Conservation (phyloP, 768 basidiomycete species). For the Serpula lacrymans region DNA sequence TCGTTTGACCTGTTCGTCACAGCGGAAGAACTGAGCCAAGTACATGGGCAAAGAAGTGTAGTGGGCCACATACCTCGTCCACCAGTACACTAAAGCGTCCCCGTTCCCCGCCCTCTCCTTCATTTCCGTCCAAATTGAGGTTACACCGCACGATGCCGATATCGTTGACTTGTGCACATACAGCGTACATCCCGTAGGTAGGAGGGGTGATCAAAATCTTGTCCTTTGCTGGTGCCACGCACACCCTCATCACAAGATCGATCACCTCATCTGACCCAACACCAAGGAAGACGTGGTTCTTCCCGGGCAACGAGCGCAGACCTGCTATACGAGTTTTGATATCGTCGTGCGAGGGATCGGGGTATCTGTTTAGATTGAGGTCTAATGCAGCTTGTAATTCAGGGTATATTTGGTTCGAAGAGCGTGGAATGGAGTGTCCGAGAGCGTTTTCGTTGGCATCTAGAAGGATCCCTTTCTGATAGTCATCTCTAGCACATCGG, state of each 20-base stretch:
- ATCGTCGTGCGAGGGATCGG: constrained; percentile 80
- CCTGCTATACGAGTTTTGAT: constrained; percentile 76
- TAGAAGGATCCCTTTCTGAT: constrained; percentile 83
- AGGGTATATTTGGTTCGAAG: constrained; percentile 24
- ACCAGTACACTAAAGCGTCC: constrained; percentile 75
- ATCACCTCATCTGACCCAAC: constrained; percentile 98
- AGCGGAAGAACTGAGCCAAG: constrained; percentile 3
- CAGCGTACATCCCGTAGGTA: constrained; percentile 97
- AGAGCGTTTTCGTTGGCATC: constrained; percentile 98
- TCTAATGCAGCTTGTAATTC: constrained; percentile 38
- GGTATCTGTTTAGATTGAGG: constrained; percentile 83
- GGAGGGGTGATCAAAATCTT: constrained; percentile 89
- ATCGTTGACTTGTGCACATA: constrained; percentile 95
- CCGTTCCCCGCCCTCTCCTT: constrained; percentile 70
- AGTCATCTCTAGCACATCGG: constrained; percentile 95
- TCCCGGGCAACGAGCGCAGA: constrained; percentile 63
- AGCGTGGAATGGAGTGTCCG: constrained; percentile 72
- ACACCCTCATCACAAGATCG: constrained; percentile 88
- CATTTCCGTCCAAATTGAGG: constrained; percentile 52
- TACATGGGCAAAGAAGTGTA: background rate
- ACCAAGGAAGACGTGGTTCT: constrained; percentile 82
- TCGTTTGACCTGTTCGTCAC: constrained; percentile 59
- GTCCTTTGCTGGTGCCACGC: constrained; percentile 75
- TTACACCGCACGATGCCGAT: constrained; percentile 76
- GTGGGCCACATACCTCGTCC: constrained; percentile 55